Conservation (phyloP, 164 flowering plant genomes). For the Umbellularia californica region DNA sequence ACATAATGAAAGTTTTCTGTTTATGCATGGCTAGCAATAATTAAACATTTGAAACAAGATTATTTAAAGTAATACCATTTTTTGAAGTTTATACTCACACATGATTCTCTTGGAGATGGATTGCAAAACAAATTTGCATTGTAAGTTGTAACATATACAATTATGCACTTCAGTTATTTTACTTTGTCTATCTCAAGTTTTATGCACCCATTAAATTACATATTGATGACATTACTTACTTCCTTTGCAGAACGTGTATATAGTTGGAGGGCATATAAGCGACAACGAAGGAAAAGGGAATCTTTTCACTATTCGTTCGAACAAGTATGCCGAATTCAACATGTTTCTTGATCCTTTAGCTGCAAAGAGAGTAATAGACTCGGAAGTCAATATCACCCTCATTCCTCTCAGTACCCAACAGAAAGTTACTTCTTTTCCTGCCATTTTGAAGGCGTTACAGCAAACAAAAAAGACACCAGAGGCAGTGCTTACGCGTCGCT, state of each 20-base stretch:
- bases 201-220: no score
- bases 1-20: no score
- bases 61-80: no score
- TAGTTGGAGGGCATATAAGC: constrained; percentile 77
- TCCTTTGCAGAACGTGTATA: constrained; percentile 53
- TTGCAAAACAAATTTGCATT: no score
- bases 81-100: no score
- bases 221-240: background rate
- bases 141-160: no score
- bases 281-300: constrained; percentile 49
- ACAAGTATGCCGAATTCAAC: constrained; percentile 75
- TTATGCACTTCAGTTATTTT: background rate
- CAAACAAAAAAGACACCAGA: constrained; percentile 53
- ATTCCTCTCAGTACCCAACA: constrained; percentile 63
- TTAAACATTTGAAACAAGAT: no score
- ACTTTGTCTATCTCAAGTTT: background rate
- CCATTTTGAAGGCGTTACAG: constrained; percentile 30
- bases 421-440: constrained; percentile 38
- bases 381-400: constrained; percentile 51
- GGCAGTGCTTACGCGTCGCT: constrained; percentile 34
- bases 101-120: no score
- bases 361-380: constrained; percentile 64
- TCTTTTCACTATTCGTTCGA: constrained; percentile 60
- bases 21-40: no score
- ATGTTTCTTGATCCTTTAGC: constrained; percentile 93